Conservation (phyloP, 2,329 filamentous ascomycete species). For the Pseudogymnoascus sp. region DNA sequence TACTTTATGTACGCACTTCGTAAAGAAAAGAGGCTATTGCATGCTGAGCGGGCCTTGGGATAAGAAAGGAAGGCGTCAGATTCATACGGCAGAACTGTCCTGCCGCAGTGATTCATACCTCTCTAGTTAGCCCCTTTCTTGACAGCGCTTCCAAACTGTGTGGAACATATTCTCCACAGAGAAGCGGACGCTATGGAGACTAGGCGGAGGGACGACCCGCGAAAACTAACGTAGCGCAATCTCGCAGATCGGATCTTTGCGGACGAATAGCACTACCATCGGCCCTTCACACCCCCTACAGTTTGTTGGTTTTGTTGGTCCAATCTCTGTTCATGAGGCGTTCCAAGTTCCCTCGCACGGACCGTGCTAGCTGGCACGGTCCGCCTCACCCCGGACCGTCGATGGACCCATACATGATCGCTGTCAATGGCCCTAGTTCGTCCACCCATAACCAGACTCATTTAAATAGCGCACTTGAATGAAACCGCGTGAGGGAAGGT, state of each 20-base stretch:
- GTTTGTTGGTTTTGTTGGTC: not conserved
- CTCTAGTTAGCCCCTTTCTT: not conserved
- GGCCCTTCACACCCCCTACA: not conserved
- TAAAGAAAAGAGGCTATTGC: not conserved
- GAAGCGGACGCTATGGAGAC: not conserved
- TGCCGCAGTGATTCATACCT: not conserved
- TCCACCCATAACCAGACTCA: not conserved
- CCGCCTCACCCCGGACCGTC: not conserved
- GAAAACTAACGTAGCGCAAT: not conserved
- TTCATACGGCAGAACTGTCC: not conserved
- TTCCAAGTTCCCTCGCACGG: not conserved
- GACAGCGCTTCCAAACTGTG: too few relatives aligned
- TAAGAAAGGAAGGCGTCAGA: not conserved
- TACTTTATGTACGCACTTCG: not conserved
- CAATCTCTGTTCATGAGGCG: not conserved
- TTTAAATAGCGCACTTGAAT: not conserved
- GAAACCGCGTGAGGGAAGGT: not conserved
- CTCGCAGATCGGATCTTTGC: not conserved
- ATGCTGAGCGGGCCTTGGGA: not conserved
- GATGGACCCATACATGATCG: not conserved
- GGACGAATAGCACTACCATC: not conserved
- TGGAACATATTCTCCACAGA: too few relatives aligned
- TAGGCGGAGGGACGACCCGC: not conserved
- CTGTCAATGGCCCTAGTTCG: not conserved
- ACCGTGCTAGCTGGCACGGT: not conserved